Percentiles rank a stretch among this genome's conserved stretches.
phyloP scores from a whole-genome alignment of 2,329 filamentous ascomycete genomes.

The Microsporum canis region DNA sequence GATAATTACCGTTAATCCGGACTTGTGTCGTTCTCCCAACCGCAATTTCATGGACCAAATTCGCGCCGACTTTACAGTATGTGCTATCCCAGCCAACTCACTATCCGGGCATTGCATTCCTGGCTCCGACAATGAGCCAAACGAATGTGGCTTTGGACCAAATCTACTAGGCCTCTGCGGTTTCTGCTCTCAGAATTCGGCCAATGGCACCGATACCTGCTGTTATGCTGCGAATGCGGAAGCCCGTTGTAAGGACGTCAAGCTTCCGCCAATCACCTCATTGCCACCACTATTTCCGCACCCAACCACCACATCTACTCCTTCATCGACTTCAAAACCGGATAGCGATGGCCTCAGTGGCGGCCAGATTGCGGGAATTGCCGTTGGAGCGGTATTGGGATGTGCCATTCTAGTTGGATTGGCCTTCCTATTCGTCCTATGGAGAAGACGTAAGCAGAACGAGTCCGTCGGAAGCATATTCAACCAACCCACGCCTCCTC shows the following conservation, averaged over 20 bases:
- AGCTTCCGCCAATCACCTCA: slow-evolving; percentile 56
- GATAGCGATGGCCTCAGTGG: slow-evolving; percentile 33
- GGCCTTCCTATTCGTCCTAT: slow-evolving; percentile 44
- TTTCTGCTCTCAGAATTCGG: slow-evolving; percentile 71
- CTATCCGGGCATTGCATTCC: slow-evolving; percentile 64
- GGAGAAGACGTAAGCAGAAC: slow-evolving; percentile 45
- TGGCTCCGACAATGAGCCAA: slow-evolving; percentile 66
- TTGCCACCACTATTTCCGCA: slow-evolving; percentile 49
- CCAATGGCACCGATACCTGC: slow-evolving; percentile 90
- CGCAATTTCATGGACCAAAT: slow-evolving; percentile 62
- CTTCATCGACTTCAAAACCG: slow-evolving; percentile 25
- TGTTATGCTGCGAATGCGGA: slow-evolving; percentile 75
- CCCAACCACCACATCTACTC: slow-evolving; percentile 54
- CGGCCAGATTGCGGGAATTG: slow-evolving; percentile 68
- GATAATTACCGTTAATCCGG: slow-evolving; percentile 61
- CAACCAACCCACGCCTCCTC: slow-evolving; percentile 72
- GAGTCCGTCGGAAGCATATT: slow-evolving; percentile 59
- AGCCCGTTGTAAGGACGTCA: slow-evolving; percentile 60
- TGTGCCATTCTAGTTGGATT: slow-evolving; percentile 57
- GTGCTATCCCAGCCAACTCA: slow-evolving; percentile 68
- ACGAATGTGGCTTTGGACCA: slow-evolving; percentile 73
- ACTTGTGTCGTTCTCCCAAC: slow-evolving; percentile 58
- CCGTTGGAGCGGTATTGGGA: slow-evolving; percentile 66
- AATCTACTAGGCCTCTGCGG: slow-evolving; percentile 67
- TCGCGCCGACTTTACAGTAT: slow-evolving; percentile 83